Evolutionary conservation across 768 basidiomycete species (phyloP).

Genomic region (Russula griseocarnosa): DNA sequence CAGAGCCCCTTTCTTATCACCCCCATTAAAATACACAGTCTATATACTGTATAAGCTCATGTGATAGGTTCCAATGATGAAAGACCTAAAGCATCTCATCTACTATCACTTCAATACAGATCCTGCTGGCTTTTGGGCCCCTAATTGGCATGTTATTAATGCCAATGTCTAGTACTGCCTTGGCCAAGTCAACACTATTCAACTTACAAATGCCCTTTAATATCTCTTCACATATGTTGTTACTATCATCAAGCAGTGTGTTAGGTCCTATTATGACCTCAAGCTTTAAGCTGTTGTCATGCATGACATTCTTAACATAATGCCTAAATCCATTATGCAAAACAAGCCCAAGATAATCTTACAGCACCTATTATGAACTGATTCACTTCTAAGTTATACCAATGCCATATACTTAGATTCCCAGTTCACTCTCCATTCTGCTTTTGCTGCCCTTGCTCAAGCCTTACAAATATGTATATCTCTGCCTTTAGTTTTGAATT

Average conservation of each 20-base stretch:
- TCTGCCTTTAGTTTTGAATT: too few relatives aligned
- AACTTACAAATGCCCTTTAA: too few relatives aligned
- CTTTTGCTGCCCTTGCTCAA: too few relatives aligned
- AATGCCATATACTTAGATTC: too few relatives aligned
- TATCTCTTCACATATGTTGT: too few relatives aligned
- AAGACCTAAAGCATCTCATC: constrained; percentile 97
- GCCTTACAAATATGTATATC: too few relatives aligned
- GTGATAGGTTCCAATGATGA: constrained; percentile 99
- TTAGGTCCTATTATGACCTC: constrained; percentile 97
- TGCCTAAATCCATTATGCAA: constrained; percentile 98
- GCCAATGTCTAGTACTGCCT: too few relatives aligned
- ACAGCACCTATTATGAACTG: constrained; percentile 95
- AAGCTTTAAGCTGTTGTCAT: constrained; percentile 97
- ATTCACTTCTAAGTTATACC: too few relatives aligned
- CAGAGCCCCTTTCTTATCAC: too few relatives aligned
- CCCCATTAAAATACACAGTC: too few relatives aligned
- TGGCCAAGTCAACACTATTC: too few relatives aligned
- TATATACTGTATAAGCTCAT: constrained; percentile 99
- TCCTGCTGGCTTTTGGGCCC: constrained; percentile 99
- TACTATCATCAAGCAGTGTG: constrained; percentile 99
- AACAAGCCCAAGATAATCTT: constrained; percentile 99
- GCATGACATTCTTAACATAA: constrained; percentile 99
- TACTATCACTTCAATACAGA: constrained; percentile 99
- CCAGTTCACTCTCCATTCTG: too few relatives aligned
- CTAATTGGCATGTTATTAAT: constrained; percentile 99